Evolutionary conservation across 2,329 filamentous ascomycete genomes (phyloP), one percentile per base, ranked within the genome.

Genomic region (Aspergillus unguis): DNA sequence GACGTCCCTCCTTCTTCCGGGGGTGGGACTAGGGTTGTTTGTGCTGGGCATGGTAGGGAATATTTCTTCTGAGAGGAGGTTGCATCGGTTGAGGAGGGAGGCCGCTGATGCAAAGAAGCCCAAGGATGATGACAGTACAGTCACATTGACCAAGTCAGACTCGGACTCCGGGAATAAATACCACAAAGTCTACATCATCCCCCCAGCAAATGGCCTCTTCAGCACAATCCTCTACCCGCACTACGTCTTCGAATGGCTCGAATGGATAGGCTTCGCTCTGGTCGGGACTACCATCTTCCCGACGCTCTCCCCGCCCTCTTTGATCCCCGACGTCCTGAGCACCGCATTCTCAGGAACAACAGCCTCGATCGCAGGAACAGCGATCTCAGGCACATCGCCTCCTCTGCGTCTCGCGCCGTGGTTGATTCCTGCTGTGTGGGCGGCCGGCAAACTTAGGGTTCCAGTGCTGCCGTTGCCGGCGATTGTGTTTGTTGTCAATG

Each of bases 161-260:
- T 9, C 8, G 28, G 46, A 27, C 28, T 37, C 11, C 77, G 75
- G 60, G 41, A 73, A 79, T 54, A 77, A 77, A 11, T 85, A 88
- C 56, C 81, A 88, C 42, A 95, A 94, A 74, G 83, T 95, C 56
- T 97, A 97, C 70, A 84, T 88, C 74, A 82, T 99, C 48, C 94
- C 75, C n/a, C 73, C 94, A 0, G 78, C 89, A 65, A 86, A 86
- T 46, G 91, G 92, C 0, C 73, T 96, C 45, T 99, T 97, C 73
- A 79, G 81, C 59, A 86, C 85, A 64, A 82, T 96, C 66, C 79
- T 97, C 54, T 96, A 87, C 71, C 91, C 94, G 60, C 94, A 99
- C 70, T 99, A 96, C 71, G 78, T 95, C n/a, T 88, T 86, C 67
- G 94, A 99, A 75, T 99, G 94, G 94, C 70, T 96, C 48, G 94